Base-by-base conservation (phyloP, 208 protist genomes). In the Tetramitus jugosus region DNA sequence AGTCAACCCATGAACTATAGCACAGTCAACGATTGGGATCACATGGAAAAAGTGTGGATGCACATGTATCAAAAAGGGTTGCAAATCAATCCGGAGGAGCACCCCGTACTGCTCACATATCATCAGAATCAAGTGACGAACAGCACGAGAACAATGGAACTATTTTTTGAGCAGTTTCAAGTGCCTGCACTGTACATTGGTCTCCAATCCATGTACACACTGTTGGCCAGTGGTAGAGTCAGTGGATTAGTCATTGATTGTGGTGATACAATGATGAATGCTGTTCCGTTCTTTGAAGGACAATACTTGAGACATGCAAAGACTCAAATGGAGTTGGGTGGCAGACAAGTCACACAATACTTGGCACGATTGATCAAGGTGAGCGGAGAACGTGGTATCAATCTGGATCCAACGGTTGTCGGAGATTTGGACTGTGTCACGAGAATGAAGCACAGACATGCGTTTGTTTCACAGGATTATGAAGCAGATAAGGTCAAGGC, bases 71-170 rank as follows among this genome's bases (percentile, higher is more conserved):
- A 3, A 20, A 3, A 74, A 39, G 29, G 1, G 0, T 40, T 40
- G 53, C 46, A 35, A 40, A 53, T n/a, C 20, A 53, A 3, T 1
- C 14, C 67, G 4, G 29, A 20, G 23, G 67, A 74, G 37, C 83
- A 87, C 26, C 52, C 94, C 45, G 77, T 96, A 26, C 20, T 96
- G n/a, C 91, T 91, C 40, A 91, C 95, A 81, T 90, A 93, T 81
- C 84, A 86, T 35, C 83, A 94, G 31, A 88, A 92, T 60, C 87
- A 91, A 46, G 82, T 80, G 14, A 84, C 78, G 20, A 91, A 96
- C 79, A 86, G 93, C 23, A 86, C 93, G 74, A 86, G 86, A 75
- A 87, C 94, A 71, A 84, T 85, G 31, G 88, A 96, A 82, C 79
- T 96, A 2, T 82, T 96, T 3, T 93, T 93, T 64, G 92, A 96